Conservation (phyloP, 306 rosid species). For the Quercus alba region DNA sequence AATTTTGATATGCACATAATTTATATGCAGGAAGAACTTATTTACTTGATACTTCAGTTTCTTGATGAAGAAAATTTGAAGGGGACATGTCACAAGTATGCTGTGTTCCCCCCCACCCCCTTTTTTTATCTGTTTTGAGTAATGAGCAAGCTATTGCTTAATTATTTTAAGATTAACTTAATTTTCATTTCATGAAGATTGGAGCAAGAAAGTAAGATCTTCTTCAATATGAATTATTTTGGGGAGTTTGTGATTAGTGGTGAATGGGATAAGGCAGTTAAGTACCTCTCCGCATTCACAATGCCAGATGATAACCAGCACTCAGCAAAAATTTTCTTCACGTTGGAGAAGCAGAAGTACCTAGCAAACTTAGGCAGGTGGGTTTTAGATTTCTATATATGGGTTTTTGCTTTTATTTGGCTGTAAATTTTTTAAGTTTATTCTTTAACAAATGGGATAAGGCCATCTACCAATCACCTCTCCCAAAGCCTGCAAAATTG, state of each 20-base stretch:
- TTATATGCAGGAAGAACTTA: constrained; percentile 20
- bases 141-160: not conserved
- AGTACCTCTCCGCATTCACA: constrained; percentile 22
- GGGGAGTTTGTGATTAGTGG: constrained; percentile 10
- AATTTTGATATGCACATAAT: not conserved
- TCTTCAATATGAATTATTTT: constrained; percentile 15
- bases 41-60: constrained; percentile 18
- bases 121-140: not conserved
- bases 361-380: constrained; percentile 1
- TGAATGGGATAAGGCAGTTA: constrained; percentile 15
- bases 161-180: not conserved
- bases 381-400: not conserved
- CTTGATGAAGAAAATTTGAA: constrained; percentile 19
- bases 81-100: constrained; percentile 18
- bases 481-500: not conserved
- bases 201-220: constrained; percentile 21
- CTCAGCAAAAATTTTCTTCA: not conserved
- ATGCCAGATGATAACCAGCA: not conserved
- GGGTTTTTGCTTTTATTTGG: not conserved
- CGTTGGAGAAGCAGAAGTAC: not conserved
- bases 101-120: not conserved
- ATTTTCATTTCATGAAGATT: constrained; percentile 4
- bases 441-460: not conserved
- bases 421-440: not conserved
- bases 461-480: no score